Percentiles rank a stretch among this genome's conserved stretches.
phyloP scores from a whole-genome alignment of 345 rosid species.

The Jatropha curcas region DNA sequence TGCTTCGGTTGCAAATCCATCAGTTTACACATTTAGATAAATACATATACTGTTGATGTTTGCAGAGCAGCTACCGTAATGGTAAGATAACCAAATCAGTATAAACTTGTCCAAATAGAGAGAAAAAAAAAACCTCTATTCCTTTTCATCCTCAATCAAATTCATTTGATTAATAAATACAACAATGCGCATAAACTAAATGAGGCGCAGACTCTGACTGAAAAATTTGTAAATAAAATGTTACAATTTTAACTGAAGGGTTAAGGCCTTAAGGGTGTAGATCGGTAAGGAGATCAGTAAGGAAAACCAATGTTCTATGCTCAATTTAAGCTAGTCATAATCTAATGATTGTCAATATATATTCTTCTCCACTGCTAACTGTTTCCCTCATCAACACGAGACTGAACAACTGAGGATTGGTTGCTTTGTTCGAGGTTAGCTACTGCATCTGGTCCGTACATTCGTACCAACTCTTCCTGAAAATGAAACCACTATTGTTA shows the following conservation, averaged over 20 bases:
- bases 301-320: slow-evolving; percentile 18
- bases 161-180: neutral
- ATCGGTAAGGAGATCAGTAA: slow-evolving; percentile 32
- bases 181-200: neutral
- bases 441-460: slow-evolving; percentile 75
- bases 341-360: slow-evolving; percentile 12
- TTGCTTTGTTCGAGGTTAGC: slow-evolving; percentile 59
- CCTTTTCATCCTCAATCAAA: neutral
- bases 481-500: neutral
- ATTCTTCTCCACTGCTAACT: slow-evolving; percentile 26
- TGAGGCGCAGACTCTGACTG: slow-evolving; percentile 5
- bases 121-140: neutral
- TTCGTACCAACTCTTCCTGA: slow-evolving; percentile 73
- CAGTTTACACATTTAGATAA: too few relatives aligned
- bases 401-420: slow-evolving; percentile 27
- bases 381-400: slow-evolving; percentile 42
- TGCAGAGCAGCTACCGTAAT: neutral
- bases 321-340: slow-evolving; percentile 11
- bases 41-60: neutral
- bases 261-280: slow-evolving; percentile 7
- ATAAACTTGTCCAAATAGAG: too few relatives aligned
- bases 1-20: too few relatives aligned
- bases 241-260: slow-evolving; percentile 13
- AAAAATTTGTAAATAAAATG: slow-evolving; percentile 1
- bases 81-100: neutral